Conservation (phyloP, 1,284 basidiomycete genomes). For the Cryptococcus sp. region DNA sequence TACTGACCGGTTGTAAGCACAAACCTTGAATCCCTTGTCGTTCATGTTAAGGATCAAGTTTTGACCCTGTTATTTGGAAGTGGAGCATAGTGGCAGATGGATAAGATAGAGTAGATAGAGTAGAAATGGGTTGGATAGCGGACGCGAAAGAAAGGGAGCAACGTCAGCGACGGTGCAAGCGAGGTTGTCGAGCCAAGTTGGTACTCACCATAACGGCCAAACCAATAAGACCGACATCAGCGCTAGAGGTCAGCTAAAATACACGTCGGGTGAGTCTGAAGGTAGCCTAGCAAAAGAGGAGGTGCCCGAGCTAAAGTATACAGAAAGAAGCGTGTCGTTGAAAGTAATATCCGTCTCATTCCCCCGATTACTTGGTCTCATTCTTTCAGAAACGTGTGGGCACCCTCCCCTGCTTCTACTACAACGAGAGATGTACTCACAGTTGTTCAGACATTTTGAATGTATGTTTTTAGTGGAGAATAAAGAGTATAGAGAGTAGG, state of each 20-base stretch:
- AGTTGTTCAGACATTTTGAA: conserved; percentile 33
- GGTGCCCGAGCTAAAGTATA: neutral
- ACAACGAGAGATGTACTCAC: conserved; percentile 11
- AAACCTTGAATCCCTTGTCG: conserved; percentile 97
- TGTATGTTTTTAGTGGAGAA: conserved; percentile 10
- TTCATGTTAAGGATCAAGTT: conserved; percentile 98
- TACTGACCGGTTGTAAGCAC: conserved; percentile 81
- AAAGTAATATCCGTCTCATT: neutral
- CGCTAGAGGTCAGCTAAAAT: conserved; percentile 21
- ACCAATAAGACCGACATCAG: conserved; percentile 55
- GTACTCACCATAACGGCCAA: conserved; percentile 81
- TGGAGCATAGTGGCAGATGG: neutral
- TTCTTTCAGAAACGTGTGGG: no score
- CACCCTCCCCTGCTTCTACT: no score
- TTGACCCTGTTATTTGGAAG: conserved; percentile 63
- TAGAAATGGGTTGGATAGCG: conserved; percentile 1
- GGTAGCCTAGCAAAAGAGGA: neutral
- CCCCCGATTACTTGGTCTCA: no score
- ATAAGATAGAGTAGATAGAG: conserved; percentile 1
- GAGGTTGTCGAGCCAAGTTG: conserved; percentile 6
- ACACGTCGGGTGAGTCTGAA: no score
- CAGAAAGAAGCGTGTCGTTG: neutral
- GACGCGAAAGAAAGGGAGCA: conserved; percentile 12
- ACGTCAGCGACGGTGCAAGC: conserved; percentile 7
- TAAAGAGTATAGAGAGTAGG: conserved; percentile 7